Conservation (phyloP, 371 early-diverging fungal species). For the Mortierella sp. region DNA sequence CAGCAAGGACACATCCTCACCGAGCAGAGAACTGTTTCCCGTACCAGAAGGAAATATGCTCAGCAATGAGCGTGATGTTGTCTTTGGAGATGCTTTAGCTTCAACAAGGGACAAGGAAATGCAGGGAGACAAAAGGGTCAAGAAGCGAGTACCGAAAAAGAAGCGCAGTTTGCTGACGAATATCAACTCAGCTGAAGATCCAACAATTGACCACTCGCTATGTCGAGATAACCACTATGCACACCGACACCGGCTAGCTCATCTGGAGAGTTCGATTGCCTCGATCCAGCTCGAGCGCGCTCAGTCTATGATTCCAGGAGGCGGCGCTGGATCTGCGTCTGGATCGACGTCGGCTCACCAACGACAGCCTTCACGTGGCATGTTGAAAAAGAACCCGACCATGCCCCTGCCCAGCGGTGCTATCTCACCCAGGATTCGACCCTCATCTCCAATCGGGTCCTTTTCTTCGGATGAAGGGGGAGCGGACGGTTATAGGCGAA, state of each 20-base stretch:
- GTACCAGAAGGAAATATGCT: background rate
- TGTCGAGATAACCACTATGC: conserved; percentile 41
- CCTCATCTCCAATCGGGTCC: conserved; percentile 50
- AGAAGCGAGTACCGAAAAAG: conserved; percentile 25
- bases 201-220: conserved; percentile 29
- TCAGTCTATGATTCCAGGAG: background rate
- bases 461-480: conserved; percentile 43
- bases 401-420: conserved; percentile 16
- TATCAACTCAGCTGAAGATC: conserved; percentile 30
- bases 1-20: conserved; percentile 2
- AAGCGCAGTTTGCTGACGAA: background rate
- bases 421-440: conserved; percentile 25
- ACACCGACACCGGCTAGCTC: conserved; percentile 39
- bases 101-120: background rate
- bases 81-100: background rate
- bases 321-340: background rate
- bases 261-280: conserved; percentile 38
- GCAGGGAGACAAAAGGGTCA: conserved; percentile 4
- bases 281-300: conserved; percentile 24
- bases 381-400: conserved; percentile 16
- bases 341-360: conserved; percentile 7
- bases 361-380: conserved; percentile 31
- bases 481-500: conserved; percentile 59
- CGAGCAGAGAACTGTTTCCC: background rate
- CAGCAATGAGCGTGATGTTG: background rate